These are phyloP conservation scores for Pholiota microspora DNA, from an alignment of 768 basidiomycete genomes.

Conservation along the genomic window DNA sequence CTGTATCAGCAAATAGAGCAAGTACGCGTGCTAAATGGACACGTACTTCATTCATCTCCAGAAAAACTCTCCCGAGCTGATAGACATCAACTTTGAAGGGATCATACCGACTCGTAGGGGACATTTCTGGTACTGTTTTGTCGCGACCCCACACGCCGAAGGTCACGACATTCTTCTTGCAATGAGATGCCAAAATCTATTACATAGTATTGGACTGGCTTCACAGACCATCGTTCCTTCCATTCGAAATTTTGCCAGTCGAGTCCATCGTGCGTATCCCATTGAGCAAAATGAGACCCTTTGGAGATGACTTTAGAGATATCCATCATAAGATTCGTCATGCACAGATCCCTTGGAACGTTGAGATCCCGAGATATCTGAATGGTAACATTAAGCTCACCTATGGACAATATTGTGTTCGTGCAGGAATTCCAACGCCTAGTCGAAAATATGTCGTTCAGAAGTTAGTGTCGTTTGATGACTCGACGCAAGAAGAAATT, in stretches of 20 bases:
- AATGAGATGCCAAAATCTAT: constrained; percentile 26
- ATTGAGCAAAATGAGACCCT: constrained; percentile 14
- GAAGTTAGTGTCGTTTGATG: background rate
- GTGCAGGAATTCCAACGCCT: background rate
- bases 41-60: background rate
- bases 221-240: constrained; percentile 17
- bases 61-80: constrained; percentile 22
- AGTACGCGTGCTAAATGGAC: background rate
- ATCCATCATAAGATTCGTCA: too few species aligned
- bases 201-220: constrained; percentile 24
- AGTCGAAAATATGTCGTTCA: background rate
- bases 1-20: background rate
- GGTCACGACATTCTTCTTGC: constrained; percentile 1
- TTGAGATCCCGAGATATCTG: too few species aligned
- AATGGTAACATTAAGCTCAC: too few species aligned
- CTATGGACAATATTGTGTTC: background rate
- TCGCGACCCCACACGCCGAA: constrained; percentile 20
- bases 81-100: constrained; percentile 28
- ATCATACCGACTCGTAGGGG: constrained; percentile 16
- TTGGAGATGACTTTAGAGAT: constrained; percentile 16
- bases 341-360: too few species aligned
- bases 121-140: constrained; percentile 25
- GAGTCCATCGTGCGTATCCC: background rate
- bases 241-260: too few species aligned
- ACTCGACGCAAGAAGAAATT: background rate